Conservation (phyloP, 1,139 yeast species). For the Suzukiozyma palmioleophila region DNA sequence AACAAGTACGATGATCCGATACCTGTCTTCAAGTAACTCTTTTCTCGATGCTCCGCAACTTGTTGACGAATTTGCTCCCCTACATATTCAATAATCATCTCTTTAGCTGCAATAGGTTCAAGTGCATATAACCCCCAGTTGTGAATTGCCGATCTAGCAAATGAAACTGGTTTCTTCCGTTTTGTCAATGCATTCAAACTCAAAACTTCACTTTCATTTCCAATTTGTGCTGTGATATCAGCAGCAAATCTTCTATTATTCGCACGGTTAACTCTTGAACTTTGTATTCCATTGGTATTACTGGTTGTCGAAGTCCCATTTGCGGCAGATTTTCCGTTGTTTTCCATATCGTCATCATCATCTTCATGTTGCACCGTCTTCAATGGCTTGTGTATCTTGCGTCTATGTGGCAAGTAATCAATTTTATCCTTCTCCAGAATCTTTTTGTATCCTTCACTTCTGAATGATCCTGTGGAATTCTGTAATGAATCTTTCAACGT, state of each 20-base stretch:
- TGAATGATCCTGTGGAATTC: constrained; percentile 58
- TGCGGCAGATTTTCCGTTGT: constrained; percentile 7
- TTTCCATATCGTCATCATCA: constrained; percentile 35
- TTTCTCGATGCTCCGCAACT: constrained; percentile 90
- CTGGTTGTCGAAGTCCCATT: constrained; percentile 8
- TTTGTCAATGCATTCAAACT: constrained; percentile 77
- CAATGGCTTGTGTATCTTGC: constrained; percentile 50
- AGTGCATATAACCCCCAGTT: constrained; percentile 97
- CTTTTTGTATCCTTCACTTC: constrained; percentile 71
- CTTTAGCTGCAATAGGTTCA: constrained; percentile 90
- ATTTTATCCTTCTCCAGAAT: constrained; percentile 70
- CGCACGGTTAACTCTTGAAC: constrained; percentile 85
- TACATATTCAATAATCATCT: constrained; percentile 98
- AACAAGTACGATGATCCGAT: constrained; percentile 93
- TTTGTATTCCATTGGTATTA: constrained; percentile 31
- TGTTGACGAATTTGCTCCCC: constrained; percentile 95
- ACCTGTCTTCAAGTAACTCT: constrained; percentile 81
- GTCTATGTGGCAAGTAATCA: constrained; percentile 75
- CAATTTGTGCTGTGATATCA: constrained; percentile 80
- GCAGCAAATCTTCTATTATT: constrained; percentile 88
- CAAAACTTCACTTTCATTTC: constrained; percentile 76
- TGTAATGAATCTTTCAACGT: constrained; percentile 35
- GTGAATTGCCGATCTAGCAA: constrained; percentile 94
- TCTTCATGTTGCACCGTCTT: constrained; percentile 57
- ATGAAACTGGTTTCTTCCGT: constrained; percentile 89